Percentiles rank a stretch among this genome's conserved stretches.
Conservation (phyloP, 805 yeast species). For the Zygotorulaspora florentina region DNA sequence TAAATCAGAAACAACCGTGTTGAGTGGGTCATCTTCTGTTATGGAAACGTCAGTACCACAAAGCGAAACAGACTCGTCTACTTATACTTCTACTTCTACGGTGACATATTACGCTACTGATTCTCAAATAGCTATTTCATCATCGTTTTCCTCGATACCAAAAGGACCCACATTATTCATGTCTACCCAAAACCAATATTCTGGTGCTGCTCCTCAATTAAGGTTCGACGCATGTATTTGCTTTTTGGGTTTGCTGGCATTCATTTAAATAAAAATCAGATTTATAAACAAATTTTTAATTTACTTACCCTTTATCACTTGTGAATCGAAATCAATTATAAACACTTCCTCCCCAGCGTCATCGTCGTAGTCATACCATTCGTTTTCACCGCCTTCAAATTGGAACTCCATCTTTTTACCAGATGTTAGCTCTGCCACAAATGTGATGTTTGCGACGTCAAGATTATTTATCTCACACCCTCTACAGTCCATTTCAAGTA, state of each 20-base stretch:
- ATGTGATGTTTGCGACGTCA: slow-evolving; percentile 44
- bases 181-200: not conserved
- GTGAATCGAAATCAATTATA: slow-evolving; percentile 69
- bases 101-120: no score
- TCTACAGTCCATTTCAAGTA: slow-evolving; percentile 76
- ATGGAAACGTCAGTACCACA: no score
- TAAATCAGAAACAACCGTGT: no score
- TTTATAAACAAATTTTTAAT: slow-evolving; percentile 2
- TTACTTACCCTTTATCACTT: slow-evolving; percentile 41
- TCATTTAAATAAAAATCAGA: slow-evolving; percentile 2
- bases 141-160: no score
- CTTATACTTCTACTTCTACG: no score
- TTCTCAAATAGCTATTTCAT: no score
- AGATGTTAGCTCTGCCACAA: slow-evolving; percentile 21
- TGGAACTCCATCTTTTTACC: slow-evolving; percentile 27
- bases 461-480: slow-evolving; percentile 75
- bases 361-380: slow-evolving; percentile 96
- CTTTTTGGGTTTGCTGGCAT: slow-evolving; percentile 4
- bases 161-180: no score
- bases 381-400: slow-evolving; percentile 71
- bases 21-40: no score
- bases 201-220: slow-evolving; percentile 1
- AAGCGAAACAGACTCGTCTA: no score
- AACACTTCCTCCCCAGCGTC: slow-evolving; percentile 75
- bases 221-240: not conserved